These are phyloP conservation scores for Magnolia kwangsiensis DNA, from an alignment of 164 flowering plant genomes.

Conservation along the genomic window DNA sequence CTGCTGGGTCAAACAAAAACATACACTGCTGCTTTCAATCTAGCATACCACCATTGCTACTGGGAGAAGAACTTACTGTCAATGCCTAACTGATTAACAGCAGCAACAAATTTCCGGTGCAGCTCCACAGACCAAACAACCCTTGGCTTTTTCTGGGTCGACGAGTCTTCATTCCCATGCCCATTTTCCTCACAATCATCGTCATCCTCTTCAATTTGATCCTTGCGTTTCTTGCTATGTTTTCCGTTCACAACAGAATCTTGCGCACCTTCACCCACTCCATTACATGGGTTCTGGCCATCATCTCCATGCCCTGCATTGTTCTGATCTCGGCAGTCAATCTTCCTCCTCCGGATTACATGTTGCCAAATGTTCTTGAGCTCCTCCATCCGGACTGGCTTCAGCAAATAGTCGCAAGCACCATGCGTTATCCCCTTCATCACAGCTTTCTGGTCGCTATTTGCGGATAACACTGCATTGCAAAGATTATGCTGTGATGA, in stretches of 20 bases:
- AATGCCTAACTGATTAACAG: constrained; percentile 82
- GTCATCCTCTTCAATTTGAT: constrained; percentile 64
- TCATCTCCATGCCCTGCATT: constrained; percentile 16
- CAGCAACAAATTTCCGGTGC: constrained; percentile 79
- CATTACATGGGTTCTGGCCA: constrained; percentile 25
- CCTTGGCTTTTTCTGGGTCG: constrained; percentile 77
- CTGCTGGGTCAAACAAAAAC: too few relatives aligned
- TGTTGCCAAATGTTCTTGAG: constrained; percentile 96
- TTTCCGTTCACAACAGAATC: constrained; percentile 40
- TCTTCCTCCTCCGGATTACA: constrained; percentile 66
- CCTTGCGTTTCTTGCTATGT: constrained; percentile 56
- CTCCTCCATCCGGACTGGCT: constrained; percentile 86
- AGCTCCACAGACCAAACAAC: constrained; percentile 90
- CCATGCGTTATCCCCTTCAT: constrained; percentile 90
- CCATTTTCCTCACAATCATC: constrained; percentile 56
- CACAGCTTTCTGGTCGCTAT: constrained; percentile 64
- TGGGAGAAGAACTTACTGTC: constrained; percentile 53
- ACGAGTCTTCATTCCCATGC: constrained; percentile 53
- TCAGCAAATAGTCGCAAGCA: constrained; percentile 83
- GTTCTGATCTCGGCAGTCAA: constrained; percentile 35
- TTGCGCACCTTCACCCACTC: constrained; percentile 28
- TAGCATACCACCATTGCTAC: not conserved
- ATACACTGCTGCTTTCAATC: not conserved
- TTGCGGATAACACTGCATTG: constrained; percentile 75
- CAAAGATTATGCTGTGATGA: constrained; percentile 4